Conservation (phyloP, 148 eudicot genomes). For the Suaeda aralocaspica region DNA sequence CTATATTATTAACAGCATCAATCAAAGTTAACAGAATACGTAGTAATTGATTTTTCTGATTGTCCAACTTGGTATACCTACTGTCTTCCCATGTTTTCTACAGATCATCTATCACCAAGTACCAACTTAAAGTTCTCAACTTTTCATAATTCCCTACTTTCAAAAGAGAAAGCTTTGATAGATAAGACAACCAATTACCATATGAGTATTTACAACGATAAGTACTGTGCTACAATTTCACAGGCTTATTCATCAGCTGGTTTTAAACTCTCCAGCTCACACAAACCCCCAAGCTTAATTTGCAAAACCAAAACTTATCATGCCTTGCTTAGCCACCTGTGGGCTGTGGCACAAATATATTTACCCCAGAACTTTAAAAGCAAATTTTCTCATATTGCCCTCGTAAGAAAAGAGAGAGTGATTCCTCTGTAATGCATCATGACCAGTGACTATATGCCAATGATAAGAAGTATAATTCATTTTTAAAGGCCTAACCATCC, state of each 20-base stretch:
- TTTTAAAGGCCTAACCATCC: not conserved
- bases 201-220: no score
- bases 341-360: not conserved
- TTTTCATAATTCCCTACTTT: not conserved
- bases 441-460: no score
- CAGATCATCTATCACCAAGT: not conserved
- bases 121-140: not conserved
- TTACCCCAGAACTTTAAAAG: not conserved
- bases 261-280: not conserved
- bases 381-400: not conserved
- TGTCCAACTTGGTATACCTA: not conserved
- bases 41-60: not conserved
- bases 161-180: not conserved
- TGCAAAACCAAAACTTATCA: not conserved
- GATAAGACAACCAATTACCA: not conserved
- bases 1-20: not conserved
- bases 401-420: no score
- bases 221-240: not conserved
- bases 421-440: no score
- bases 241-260: not conserved
- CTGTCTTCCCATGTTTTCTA: not conserved
- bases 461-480: no score
- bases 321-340: not conserved
- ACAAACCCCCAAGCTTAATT: not conserved
- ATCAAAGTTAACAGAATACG: no score